Evolutionary conservation across 306 rosid species (phyloP).

Genomic region (Alnus rubra): DNA sequence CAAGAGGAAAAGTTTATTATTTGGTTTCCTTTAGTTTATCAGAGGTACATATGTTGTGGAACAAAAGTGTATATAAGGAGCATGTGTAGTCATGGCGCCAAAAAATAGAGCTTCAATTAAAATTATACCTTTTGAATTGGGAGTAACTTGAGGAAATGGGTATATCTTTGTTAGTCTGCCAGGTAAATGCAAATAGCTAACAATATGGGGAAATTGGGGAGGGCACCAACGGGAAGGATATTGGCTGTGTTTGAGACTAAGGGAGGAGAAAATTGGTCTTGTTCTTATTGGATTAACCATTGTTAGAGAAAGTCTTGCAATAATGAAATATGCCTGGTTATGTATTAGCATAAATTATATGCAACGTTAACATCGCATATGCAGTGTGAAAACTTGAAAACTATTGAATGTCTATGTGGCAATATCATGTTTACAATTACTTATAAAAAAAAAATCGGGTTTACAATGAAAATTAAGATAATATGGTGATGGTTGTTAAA

Average conservation of each 20-base stretch:
- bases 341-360: no score
- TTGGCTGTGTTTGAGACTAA: not conserved
- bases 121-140: not conserved
- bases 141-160: not conserved
- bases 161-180: not conserved
- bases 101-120: not conserved
- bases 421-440: no score
- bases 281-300: not conserved
- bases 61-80: not conserved
- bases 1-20: not conserved
- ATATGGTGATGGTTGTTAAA: no score
- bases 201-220: not conserved
- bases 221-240: not conserved
- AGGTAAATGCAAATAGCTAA: not conserved
- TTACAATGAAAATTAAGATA: no score
- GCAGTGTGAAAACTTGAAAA: no score
- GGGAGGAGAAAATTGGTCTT: not conserved
- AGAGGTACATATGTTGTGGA: not conserved
- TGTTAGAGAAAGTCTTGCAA: not conserved
- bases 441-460: no score
- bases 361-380: no score
- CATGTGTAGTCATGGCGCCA: not conserved
- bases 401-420: no score
- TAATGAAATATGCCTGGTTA: not conserved
- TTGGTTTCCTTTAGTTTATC: not conserved